These are phyloP conservation scores for Rhytidhysteron rufulum DNA, from an alignment of 2,329 filamentous ascomycete genomes.

Conservation along the genomic window DNA sequence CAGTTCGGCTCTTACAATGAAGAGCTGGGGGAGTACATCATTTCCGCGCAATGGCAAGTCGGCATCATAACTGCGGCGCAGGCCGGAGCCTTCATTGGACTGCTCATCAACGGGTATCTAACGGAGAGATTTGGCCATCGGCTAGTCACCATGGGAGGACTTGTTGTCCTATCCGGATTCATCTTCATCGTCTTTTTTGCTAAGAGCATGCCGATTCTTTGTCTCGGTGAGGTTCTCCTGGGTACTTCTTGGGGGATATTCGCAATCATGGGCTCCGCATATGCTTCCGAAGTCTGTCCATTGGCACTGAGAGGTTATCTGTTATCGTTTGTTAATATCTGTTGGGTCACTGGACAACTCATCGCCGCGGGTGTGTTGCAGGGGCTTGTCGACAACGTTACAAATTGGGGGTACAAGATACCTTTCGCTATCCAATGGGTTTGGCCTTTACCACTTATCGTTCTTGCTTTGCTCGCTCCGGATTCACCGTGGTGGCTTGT, in stretches of 20 bases:
- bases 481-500: slow-evolving; percentile 75
- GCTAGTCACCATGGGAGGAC: slow-evolving; percentile 28
- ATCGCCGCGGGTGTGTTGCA: slow-evolving; percentile 66
- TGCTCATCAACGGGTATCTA: slow-evolving; percentile 44
- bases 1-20: slow-evolving; percentile 37
- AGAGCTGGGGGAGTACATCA: slow-evolving; percentile 37
- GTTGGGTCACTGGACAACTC: slow-evolving; percentile 67
- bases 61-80: slow-evolving; percentile 45
- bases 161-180: slow-evolving; percentile 29
- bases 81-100: slow-evolving; percentile 42
- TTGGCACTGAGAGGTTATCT: slow-evolving; percentile 56
- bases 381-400: slow-evolving; percentile 53
- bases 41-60: slow-evolving; percentile 45
- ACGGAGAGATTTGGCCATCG: slow-evolving; percentile 42
- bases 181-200: slow-evolving; percentile 40
- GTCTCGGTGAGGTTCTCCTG: slow-evolving; percentile 44
- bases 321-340: slow-evolving; percentile 64
- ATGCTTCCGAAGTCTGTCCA: slow-evolving; percentile 60
- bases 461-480: slow-evolving; percentile 64
- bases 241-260: slow-evolving; percentile 40
- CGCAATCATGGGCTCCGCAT: slow-evolving; percentile 39
- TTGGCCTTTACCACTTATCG: slow-evolving; percentile 62
- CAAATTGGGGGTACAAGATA: slow-evolving; percentile 64
- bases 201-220: slow-evolving; percentile 26
- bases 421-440: slow-evolving; percentile 68